Conservation (phyloP, 192 early-diverging fungal genomes). For the Entophlyctis luteolus region DNA sequence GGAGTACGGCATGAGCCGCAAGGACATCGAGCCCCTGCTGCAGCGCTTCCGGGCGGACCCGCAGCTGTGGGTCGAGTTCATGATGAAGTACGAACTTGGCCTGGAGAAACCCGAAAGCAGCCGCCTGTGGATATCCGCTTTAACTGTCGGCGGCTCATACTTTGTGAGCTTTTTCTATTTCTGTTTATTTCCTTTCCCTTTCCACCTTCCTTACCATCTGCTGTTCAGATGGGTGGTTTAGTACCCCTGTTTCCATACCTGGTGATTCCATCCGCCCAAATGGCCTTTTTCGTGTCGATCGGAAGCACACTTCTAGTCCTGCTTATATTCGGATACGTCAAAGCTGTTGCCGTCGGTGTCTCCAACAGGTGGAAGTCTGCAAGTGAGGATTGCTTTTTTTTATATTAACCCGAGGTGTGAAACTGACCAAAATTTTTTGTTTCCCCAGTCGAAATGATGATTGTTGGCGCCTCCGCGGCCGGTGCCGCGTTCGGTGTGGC, state of each 20-base stretch:
- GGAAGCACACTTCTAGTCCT: constrained; percentile 50
- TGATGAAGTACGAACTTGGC: constrained; percentile 68
- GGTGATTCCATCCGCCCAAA: constrained; percentile 33
- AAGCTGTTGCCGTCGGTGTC: constrained; percentile 43
- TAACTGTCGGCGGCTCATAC: constrained; percentile 60
- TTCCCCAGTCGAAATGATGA: constrained; percentile 25
- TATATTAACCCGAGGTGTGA: too few relatives aligned
- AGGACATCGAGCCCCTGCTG: constrained; percentile 49
- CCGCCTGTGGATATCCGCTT: constrained; percentile 53
- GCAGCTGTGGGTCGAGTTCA: constrained; percentile 63
- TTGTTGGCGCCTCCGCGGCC: constrained; percentile 22
- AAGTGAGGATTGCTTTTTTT: constrained; percentile 1
- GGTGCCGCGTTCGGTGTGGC: constrained; percentile 31
- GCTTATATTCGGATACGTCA: constrained; percentile 60
- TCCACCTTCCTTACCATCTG: neutral
- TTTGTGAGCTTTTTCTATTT: constrained; percentile 26
- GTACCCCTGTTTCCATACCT: constrained; percentile 64
- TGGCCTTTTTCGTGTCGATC: constrained; percentile 51
- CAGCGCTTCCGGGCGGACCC: constrained; percentile 47
- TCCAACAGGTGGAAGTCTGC: neutral
- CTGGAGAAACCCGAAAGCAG: constrained; percentile 56
- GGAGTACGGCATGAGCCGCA: constrained; percentile 57
- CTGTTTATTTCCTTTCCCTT: neutral
- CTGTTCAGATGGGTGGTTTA: constrained; percentile 44
- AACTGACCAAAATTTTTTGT: neutral